Conservation (phyloP, 106 monocot species). For the Dendrobium huoshanense region DNA sequence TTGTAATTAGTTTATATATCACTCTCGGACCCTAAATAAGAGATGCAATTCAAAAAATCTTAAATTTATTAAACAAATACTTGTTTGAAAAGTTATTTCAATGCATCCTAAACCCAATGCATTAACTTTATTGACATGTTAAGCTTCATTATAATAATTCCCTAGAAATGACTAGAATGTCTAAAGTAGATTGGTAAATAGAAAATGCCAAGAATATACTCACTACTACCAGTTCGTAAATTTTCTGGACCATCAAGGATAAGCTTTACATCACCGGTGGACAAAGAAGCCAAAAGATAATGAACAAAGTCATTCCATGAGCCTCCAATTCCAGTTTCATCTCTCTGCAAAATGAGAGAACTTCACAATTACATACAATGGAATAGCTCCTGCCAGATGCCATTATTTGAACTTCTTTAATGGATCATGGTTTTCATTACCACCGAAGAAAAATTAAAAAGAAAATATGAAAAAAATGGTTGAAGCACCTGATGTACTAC, state of each 20-base stretch:
- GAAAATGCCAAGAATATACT: not conserved
- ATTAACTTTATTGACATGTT: not conserved
- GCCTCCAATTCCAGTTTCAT: conserved; percentile 70
- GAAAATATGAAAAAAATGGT: not conserved
- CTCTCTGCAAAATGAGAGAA: conserved; percentile 35
- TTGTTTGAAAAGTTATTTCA: not conserved
- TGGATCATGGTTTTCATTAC: not conserved
- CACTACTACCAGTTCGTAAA: conserved; percentile 5
- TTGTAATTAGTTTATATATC: not conserved
- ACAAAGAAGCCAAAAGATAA: conserved; percentile 50
- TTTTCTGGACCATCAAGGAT: conserved; percentile 11
- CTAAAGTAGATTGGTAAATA: not conserved
- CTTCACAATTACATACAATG: conserved; percentile 2
- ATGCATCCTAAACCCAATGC: not conserved
- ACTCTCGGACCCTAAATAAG: not conserved
- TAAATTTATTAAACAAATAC: not conserved
- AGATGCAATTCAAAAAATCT: not conserved
- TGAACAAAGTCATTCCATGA: conserved; percentile 64
- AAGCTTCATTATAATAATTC: not conserved
- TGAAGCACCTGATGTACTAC: not conserved
- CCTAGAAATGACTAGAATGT: not conserved
- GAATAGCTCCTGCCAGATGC: not conserved
- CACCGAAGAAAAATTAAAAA: not conserved
- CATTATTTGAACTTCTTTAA: not conserved
- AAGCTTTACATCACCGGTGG: conserved; percentile 41